These are phyloP conservation scores for Scytalidium sp. DNA, from an alignment of 2,329 filamentous ascomycete genomes.

Conservation along the genomic window DNA sequence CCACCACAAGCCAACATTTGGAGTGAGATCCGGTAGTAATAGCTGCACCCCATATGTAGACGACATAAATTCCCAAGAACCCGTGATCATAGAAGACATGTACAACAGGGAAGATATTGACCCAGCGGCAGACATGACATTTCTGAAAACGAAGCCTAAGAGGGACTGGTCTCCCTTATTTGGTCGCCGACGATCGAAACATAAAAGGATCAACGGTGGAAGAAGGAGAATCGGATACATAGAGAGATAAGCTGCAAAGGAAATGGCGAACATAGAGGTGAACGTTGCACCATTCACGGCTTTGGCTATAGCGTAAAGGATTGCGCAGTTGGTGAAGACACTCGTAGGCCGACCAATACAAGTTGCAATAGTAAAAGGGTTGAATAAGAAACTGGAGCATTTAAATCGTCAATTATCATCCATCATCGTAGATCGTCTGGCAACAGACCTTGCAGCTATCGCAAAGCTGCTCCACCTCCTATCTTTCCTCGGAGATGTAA, in stretches of 20 bases:
- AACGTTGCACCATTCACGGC: conserved; percentile 71
- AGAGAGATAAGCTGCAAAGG: conserved; percentile 85
- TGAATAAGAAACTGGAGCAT: conserved; percentile 77
- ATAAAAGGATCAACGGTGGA: conserved; percentile 75
- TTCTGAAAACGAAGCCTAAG: conserved; percentile 50
- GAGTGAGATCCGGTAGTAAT: conserved; percentile 85
- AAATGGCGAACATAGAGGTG: conserved; percentile 78
- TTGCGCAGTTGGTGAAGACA: conserved; percentile 84
- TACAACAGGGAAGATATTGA: conserved; percentile 62
- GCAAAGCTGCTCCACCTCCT: conserved; percentile 72
- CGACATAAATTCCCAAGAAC: conserved; percentile 82
- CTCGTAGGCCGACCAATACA: conserved; percentile 88
- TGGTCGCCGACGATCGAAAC: conserved; percentile 59
- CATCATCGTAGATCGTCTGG: neutral
- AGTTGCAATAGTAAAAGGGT: conserved; percentile 87
- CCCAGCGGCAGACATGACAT: conserved; percentile 49
- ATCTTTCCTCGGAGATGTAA: conserved; percentile 73
- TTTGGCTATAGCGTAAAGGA: conserved; percentile 78
- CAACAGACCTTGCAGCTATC: conserved; percentile 72
- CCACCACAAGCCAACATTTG: conserved; percentile 97
- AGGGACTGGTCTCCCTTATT: conserved; percentile 32
- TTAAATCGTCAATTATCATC: neutral
- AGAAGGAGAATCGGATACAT: conserved; percentile 88
- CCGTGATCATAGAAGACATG: conserved; percentile 71
- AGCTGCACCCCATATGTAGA: conserved; percentile 94